A percentile compares a stretch with the other conserved stretches of the same genome.
phyloP scores from a whole-genome alignment of 345 rosid genomes.

The Heritiera fomes region DNA sequence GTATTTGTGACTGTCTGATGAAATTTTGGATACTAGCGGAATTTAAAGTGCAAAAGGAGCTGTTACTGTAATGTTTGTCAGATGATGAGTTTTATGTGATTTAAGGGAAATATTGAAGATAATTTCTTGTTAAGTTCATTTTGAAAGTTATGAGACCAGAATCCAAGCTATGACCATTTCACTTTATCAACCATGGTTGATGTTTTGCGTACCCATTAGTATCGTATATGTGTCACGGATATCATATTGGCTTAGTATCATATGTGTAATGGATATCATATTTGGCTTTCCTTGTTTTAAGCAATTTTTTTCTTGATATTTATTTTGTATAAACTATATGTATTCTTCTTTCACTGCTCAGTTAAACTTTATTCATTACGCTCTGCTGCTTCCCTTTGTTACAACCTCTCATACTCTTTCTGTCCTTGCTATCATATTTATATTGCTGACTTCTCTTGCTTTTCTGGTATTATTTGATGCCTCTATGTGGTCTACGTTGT shows the following conservation, averaged over 20 bases:
- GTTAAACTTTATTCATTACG: neutral
- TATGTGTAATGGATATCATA: neutral
- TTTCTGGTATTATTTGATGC: neutral
- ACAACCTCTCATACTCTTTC: neutral
- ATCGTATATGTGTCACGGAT: neutral
- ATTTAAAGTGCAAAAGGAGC: slow-evolving; percentile 1
- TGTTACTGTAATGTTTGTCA: neutral
- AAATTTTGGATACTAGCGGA: neutral
- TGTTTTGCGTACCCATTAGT: neutral
- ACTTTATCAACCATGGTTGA: neutral
- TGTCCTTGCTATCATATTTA: neutral
- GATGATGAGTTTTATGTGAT: neutral
- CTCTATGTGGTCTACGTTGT: neutral
- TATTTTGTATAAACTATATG: neutral
- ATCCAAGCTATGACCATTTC: slow-evolving; percentile 11
- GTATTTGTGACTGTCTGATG: slow-evolving; percentile 2
- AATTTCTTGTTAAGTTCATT: neutral
- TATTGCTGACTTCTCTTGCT: neutral
- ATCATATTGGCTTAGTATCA: neutral
- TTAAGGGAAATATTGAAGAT: slow-evolving; percentile 2
- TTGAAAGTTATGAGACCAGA: neutral
- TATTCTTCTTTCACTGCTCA: neutral
- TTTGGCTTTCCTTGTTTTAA: neutral
- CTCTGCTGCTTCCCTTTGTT: neutral
- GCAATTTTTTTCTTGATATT: neutral